Evolutionary conservation across 2,329 filamentous ascomycete genomes (phyloP), one percentile per base, ranked within the genome.

Genomic region (Penicillium sp.): DNA sequence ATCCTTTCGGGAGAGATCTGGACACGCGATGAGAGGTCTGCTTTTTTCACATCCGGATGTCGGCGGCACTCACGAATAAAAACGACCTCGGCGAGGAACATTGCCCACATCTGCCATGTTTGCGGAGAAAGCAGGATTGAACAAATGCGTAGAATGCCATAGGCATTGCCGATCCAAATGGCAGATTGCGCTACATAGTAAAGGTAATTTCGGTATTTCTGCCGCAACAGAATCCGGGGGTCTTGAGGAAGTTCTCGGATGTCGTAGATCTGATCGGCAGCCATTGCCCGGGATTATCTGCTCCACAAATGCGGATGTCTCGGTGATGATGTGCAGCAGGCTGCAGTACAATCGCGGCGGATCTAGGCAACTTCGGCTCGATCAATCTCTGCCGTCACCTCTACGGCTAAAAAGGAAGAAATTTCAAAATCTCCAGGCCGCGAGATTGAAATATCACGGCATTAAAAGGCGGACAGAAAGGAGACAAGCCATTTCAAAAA

Each of bases 31-130:
- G 35, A 48, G 22, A 37, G 7, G 1, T 43, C 2, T 13, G n/a
- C n/a, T 11, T 10, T 30, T 54, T 28, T 22, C 7, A 45, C 6
- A 14, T 13, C 22, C 22, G 8, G 8, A 14, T 38, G 3, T 10
- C 26, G 3, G 14, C 26, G 16, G 10, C 13, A 66, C 70, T 57
- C 57, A 73, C 71, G 62, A 51, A 67, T 55, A 40, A 72, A 71
- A 1, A 70, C 54, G 26, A 55, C 58, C 56, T 73, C 71, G n/a
- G 71, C 59, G 4, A 60, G 46, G 14, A 73, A 38, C 63, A 73
- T 72, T n/a, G 52, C 26, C 71, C 69, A 73, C 40, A 68, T 66
- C 40, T 65, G 67, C 70, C 70, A 73, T 28, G 62, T 66, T 52
- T 54, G 57, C 11, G 59, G 33, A 3, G 49, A 57, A 19, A 61